Evolutionary conservation across 106 monocot genomes (phyloP), one percentile per base, ranked within the genome.

Genomic region (Iris macrosiphon): DNA sequence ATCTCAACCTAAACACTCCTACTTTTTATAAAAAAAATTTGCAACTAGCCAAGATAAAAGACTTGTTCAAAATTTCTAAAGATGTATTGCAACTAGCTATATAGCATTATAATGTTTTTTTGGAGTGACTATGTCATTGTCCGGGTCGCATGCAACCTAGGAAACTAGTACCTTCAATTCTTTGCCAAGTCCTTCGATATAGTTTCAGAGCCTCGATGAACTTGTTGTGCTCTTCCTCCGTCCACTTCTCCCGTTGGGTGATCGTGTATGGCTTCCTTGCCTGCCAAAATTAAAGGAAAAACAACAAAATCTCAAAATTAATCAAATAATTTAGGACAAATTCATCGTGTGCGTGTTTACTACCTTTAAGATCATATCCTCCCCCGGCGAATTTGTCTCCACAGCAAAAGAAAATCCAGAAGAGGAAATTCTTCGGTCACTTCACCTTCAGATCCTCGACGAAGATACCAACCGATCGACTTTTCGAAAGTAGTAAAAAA

Each of bases 81-180:
- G n/a, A n/a, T n/a, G n/a, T n/a, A n/a, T n/a, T n/a, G n/a, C n/a
- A n/a, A n/a, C n/a, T n/a, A n/a, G n/a, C n/a, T n/a, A n/a, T n/a
- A n/a, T n/a, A n/a, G n/a, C n/a, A n/a, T n/a, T n/a, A n/a, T n/a
- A n/a, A n/a, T n/a, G n/a, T n/a, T n/a, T n/a, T n/a, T n/a, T n/a
- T n/a, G n/a, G n/a, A n/a, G n/a, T n/a, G n/a, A n/a, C n/a, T n/a
- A n/a, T n/a, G n/a, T n/a, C n/a, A n/a, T n/a, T n/a, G n/a, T n/a
- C n/a, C n/a, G n/a, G n/a, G n/a, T n/a, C n/a, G n/a, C n/a, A n/a
- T n/a, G n/a, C n/a, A n/a, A n/a, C n/a, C n/a, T n/a, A n/a, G n/a
- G n/a, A n/a, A n/a, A n/a, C n/a, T n/a, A n/a, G n/a, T n/a, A n/a
- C 83, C 87, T 82, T 87, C 76, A 28, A 83, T 89, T 2, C 83